These are phyloP conservation scores for Phytophthora idaei DNA, from an alignment of 352 stramenopile genomes.

Conservation along the genomic window DNA sequence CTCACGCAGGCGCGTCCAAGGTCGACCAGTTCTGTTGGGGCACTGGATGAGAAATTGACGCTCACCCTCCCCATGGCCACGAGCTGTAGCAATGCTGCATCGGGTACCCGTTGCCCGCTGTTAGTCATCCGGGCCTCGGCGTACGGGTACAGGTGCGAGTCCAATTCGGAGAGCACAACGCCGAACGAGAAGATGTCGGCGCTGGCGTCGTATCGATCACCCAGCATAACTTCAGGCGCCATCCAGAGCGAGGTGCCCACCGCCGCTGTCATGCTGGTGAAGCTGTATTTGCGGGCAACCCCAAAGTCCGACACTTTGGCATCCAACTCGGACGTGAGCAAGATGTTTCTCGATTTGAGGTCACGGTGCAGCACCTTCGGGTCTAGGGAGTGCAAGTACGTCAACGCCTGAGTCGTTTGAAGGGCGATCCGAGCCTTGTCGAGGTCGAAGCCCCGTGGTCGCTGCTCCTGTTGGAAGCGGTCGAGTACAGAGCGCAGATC, in stretches of 20 bases:
- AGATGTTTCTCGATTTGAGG: constrained; percentile 57
- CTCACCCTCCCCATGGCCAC: constrained; percentile 23
- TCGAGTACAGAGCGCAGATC: constrained; percentile 40
- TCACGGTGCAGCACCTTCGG: constrained; percentile 49
- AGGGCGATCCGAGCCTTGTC: constrained; percentile 40
- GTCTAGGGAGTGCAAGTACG: constrained; percentile 51
- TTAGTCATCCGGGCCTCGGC: constrained; percentile 19
- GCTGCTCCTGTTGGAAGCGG: constrained; percentile 23
- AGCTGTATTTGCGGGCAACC: constrained; percentile 29
- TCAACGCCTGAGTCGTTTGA: constrained; percentile 40
- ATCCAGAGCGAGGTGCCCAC: constrained; percentile 48
- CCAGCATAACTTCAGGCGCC: constrained; percentile 45
- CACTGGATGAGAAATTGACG: constrained; percentile 30
- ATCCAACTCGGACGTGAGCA: constrained; percentile 32
- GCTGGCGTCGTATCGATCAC: constrained; percentile 39
- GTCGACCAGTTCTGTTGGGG: constrained; percentile 11
- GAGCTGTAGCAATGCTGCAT: constrained; percentile 33
- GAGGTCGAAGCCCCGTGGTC: constrained; percentile 27
- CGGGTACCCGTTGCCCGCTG: constrained; percentile 16
- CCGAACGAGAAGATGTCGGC: constrained; percentile 53
- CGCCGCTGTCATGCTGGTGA: constrained; percentile 40
- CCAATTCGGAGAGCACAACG: constrained; percentile 41
- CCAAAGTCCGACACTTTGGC: constrained; percentile 61
- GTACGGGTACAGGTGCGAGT: constrained; percentile 35
- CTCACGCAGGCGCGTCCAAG: constrained; percentile 31